Evolutionary conservation across 345 rosid species (phyloP).

Genomic region (Citrus unshiu): DNA sequence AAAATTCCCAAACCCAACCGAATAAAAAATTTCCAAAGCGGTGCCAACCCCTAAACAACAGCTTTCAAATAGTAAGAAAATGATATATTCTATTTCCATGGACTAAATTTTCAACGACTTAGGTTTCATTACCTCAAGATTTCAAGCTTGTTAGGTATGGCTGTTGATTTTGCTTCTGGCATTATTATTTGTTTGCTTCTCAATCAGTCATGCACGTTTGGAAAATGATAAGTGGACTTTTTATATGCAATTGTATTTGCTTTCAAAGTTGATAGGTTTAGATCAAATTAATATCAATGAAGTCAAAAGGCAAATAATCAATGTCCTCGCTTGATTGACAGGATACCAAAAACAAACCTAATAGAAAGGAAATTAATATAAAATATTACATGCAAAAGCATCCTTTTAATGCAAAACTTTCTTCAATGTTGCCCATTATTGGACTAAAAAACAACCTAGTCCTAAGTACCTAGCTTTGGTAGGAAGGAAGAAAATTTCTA

Average conservation of each 20-base stretch:
- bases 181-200: not conserved
- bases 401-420: not conserved
- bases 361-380: not conserved
- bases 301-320: not conserved
- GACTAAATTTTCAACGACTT: not conserved
- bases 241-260: not conserved
- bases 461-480: not conserved
- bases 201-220: not conserved
- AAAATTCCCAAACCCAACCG: too few relatives aligned
- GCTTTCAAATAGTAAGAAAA: not conserved
- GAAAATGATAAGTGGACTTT: not conserved
- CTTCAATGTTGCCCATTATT: not conserved
- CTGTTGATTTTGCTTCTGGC: not conserved
- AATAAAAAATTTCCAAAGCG: too few relatives aligned
- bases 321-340: not conserved
- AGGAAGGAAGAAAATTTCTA: not conserved
- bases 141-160: not conserved
- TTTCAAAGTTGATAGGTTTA: conserved; percentile 3
- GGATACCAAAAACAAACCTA: not conserved
- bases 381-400: not conserved
- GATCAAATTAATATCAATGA: not conserved
- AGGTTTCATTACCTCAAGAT: not conserved
- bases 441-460: not conserved
- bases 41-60: not conserved
- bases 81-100: not conserved